Percentiles rank a stretch among this genome's conserved stretches.
Evolutionary conservation across 1,139 yeast genomes (phyloP).

Genomic region (Entelexis paramagnoliae): DNA sequence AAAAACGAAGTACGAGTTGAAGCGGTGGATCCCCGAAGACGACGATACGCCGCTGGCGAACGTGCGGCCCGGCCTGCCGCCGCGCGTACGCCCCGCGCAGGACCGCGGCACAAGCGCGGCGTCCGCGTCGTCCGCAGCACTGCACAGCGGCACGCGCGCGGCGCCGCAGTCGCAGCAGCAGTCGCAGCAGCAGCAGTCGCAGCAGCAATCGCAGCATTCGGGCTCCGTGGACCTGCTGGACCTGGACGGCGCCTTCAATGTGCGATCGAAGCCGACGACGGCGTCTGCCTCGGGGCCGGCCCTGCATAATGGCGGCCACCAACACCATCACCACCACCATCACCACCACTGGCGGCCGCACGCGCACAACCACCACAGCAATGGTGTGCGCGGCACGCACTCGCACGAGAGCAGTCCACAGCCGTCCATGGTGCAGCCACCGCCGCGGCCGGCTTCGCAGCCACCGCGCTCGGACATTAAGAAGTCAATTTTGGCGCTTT

Average conservation of each 20-base stretch:
- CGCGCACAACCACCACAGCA: background rate
- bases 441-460: slow-evolving; percentile 26
- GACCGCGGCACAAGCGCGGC: background rate
- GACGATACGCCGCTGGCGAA: slow-evolving; percentile 25
- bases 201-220: background rate
- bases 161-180: background rate
- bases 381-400: background rate
- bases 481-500: slow-evolving; percentile 78
- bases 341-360: background rate
- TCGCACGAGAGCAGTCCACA: slow-evolving; percentile 20
- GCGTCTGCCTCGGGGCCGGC: background rate
- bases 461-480: slow-evolving; percentile 61
- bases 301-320: background rate
- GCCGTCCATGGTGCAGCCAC: slow-evolving; percentile 21
- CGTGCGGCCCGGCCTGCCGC: slow-evolving; percentile 8
- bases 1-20: slow-evolving; percentile 79
- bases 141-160: background rate
- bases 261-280: slow-evolving; percentile 2
- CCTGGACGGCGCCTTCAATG: slow-evolving; percentile 13
- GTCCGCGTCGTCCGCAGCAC: background rate
- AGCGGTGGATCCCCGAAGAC: slow-evolving; percentile 56
- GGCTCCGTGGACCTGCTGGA: slow-evolving; percentile 19
- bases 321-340: background rate
- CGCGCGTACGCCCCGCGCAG: background rate
- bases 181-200: background rate